Conservation (phyloP, 2,329 filamentous ascomycete species). For the Sporothrix euskadiensis region DNA sequence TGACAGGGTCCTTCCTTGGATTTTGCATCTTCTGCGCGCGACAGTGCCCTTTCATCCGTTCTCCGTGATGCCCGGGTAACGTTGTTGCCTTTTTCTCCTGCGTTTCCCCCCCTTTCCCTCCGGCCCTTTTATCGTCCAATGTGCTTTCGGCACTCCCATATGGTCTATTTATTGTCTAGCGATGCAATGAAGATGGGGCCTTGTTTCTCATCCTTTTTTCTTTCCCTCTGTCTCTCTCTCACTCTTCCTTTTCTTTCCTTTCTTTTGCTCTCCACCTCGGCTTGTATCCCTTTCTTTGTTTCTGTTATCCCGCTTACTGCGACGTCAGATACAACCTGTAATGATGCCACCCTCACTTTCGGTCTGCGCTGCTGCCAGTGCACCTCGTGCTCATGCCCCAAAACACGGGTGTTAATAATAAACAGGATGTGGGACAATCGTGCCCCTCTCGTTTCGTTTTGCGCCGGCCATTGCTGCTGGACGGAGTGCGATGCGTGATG, state of each 20-base stretch:
- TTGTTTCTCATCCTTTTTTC: background rate
- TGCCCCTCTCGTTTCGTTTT: conserved; percentile 19
- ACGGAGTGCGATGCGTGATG: conserved; percentile 16
- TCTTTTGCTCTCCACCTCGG: background rate
- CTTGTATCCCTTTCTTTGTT: background rate
- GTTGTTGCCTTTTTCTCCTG: too few relatives aligned
- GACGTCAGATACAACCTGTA: background rate
- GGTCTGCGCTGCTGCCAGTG: background rate
- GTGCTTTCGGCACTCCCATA: background rate
- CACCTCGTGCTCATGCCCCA: background rate
- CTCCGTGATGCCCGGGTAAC: background rate
- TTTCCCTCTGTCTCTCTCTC: background rate
- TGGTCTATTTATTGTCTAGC: background rate
- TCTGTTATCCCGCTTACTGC: background rate
- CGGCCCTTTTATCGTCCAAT: conserved; percentile 15
- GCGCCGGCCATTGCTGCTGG: background rate
- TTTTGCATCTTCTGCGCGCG: background rate
- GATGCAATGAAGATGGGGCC: conserved; percentile 15
- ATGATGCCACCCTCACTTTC: conserved; percentile 5
- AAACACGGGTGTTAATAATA: conserved; percentile 12
- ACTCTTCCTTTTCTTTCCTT: background rate
- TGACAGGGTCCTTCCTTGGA: background rate
- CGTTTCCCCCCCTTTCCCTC: background rate
- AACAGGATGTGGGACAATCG: conserved; percentile 2
- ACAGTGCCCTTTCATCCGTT: conserved; percentile 17